Base-by-base conservation (phyloP, 257 asterid genomes). In the Cordia subcordata region DNA sequence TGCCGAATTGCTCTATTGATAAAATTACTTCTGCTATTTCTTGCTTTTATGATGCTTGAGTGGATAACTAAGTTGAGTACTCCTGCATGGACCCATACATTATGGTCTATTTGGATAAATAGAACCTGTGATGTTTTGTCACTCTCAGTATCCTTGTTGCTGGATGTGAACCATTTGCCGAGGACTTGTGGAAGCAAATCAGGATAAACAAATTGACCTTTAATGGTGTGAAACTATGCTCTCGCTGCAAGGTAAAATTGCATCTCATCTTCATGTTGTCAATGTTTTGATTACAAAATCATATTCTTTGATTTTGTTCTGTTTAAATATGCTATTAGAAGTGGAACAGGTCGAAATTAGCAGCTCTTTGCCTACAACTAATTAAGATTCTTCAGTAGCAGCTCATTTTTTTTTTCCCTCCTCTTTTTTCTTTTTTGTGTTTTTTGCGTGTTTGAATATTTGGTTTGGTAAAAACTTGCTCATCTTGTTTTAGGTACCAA, bases 161-260 rank as follows among this genome's bases (percentile, higher is more conserved):
- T 68, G 94, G 95, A 63, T 87, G 94, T 17, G 77, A 76, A 58
- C 76, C 95, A 35, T 87, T 76, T 65, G 61, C 73, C 0, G 94
- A 84, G 62, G 94, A 87, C 65, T 15, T 78, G 49, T 84, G 94
- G 94, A 69, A 71, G 13, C 83, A 84, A 73, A 70, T 84, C 62
- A 68, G 21, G 72, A 76, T 87, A 57, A 71, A 70, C 16, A 65
- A 71, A 21, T 56, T 78, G 12, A 78, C 78, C 0, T 87, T 87
- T 64, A 60, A 72, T 39, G 94, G 94, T 55, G 88, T 75, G 55
- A 84, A 87, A 57, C 74, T 84, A 54, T 87, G 94, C 70, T 46
- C 81, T 47, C 88, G 94, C n/a, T 84, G 86, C 56, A 84, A 84
- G 88, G 93, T 83, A 68, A 53, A 32, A 44, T 8, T 32, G 12